Base-by-base conservation (phyloP, 176 grass and related monocot species). In the Oryza glumipatula region DNA sequence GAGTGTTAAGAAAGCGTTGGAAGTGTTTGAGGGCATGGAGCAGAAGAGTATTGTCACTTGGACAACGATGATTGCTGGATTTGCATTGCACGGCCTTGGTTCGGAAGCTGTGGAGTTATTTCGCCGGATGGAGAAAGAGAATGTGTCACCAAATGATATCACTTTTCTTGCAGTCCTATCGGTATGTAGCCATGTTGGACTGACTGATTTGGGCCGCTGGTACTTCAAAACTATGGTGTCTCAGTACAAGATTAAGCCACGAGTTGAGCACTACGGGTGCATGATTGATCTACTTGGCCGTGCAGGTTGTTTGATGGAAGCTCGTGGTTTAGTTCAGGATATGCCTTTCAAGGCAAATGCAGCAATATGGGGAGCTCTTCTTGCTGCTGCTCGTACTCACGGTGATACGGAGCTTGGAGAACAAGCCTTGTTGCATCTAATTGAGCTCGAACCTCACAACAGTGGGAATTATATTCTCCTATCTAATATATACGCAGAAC, bases 331-430 rank as follows among this genome's bases (percentile, higher is more conserved):
- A 84, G 52, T 97, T 79, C 81, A 76, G 46, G 26, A 77, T 13
- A 97, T 97, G 94, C 89, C 94, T 75, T 92, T 97, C 52, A 88
- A 90, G 76, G 75, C 87, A 88, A 97, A 97, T 92, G 87, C 65
- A 77, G 92, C 83, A 73, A 91, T 94, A 87, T 93, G 90, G 88
- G 90, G 95, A 83, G 84, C 90, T 94, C 84, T 97, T 89, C 89
- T 97, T 64, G 76, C 95, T 86, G 90, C 92, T 66, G 80, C 92
- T 89, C 86, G 92, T 26, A 97, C 69, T 41, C 81, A 89, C 73
- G 85, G 61, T 82, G 86, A 91, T 84, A 70, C 85, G 76, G 80
- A 64, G 47, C 88, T 97, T 82, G 92, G 90, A 87, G 90, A 94
- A 88, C 72, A 88, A 77, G 84, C 88, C 47, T 86, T 93, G 77